phyloP scores from a whole-genome alignment of 805 yeast species.

The Zygosaccharomyces pseudorouxii region DNA sequence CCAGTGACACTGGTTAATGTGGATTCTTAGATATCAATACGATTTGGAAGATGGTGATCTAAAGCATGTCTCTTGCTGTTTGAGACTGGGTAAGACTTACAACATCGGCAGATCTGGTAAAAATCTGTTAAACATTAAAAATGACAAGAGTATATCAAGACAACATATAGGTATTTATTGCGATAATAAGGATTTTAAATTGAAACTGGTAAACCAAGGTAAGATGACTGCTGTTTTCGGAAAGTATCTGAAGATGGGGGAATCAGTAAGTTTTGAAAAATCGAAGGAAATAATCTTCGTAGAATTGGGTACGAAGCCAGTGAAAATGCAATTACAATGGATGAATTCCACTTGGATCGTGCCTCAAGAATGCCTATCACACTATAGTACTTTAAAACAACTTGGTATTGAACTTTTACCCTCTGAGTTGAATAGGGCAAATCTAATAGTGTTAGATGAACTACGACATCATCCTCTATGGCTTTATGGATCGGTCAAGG shows the following conservation, averaged over 20 bases:
- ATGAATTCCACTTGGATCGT: slow-evolving; percentile 17
- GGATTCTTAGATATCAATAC: slow-evolving; percentile 25
- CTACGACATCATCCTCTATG: slow-evolving; percentile 1
- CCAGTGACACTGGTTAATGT: slow-evolving; percentile 17
- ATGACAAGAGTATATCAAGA: slow-evolving; percentile 35
- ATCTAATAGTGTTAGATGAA: slow-evolving; percentile 3
- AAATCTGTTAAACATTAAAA: slow-evolving; percentile 25
- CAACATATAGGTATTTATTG: slow-evolving; percentile 26
- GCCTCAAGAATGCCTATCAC: slow-evolving; percentile 2
- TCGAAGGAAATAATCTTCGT: background rate
- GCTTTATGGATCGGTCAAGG: slow-evolving; percentile 16
- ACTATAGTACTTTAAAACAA: background rate
- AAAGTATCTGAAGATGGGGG: slow-evolving; percentile 17
- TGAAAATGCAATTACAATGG: slow-evolving; percentile 15
- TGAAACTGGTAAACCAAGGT: slow-evolving; percentile 23
- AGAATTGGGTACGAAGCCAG: slow-evolving; percentile 27
- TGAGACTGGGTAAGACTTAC: slow-evolving; percentile 13
- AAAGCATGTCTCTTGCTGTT: slow-evolving; percentile 15
- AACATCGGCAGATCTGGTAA: slow-evolving; percentile 33
- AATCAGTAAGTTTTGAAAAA: slow-evolving; percentile 11
- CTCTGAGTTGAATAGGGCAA: background rate
- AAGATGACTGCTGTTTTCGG: slow-evolving; percentile 27
- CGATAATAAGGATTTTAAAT: slow-evolving; percentile 9
- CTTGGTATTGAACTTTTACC: slow-evolving; percentile 7
- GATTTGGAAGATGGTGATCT: slow-evolving; percentile 19